Evolutionary conservation across 202 grass and related monocot genomes (phyloP).

Genomic region (Tripidium arundinaceum): DNA sequence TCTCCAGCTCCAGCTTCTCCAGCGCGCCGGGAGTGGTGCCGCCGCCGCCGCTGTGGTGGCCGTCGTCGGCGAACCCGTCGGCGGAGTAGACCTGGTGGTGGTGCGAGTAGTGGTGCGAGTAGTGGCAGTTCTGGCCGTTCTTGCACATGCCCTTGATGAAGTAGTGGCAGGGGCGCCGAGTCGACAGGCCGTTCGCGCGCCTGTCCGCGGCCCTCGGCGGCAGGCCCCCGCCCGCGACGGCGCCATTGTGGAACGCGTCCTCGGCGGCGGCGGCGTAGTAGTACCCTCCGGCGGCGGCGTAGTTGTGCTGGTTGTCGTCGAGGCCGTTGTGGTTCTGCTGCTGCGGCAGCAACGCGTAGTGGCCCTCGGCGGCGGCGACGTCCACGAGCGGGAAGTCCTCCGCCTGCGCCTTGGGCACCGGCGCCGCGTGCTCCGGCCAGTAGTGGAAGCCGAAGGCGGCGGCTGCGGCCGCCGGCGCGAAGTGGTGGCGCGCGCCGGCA

Average conservation of each 20-base stretch:
- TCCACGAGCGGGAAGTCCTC: conserved; percentile 8
- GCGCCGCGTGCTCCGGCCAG: conserved; percentile 36
- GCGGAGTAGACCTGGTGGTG: conserved; percentile 29
- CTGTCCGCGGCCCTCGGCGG: not conserved
- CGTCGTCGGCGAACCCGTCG: not conserved
- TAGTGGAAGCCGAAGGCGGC: conserved; percentile 29
- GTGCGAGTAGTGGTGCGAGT: conserved; percentile 54
- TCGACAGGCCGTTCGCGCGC: conserved; percentile 4
- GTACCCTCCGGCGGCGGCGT: conserved; percentile 17
- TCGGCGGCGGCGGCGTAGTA: conserved; percentile 7
- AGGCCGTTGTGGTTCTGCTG: conserved; percentile 15
- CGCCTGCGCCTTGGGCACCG: not conserved
- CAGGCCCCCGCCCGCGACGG: not conserved
- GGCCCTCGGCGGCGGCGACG: not conserved
- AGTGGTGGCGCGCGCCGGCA: conserved; percentile 7
- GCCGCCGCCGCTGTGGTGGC: not conserved
- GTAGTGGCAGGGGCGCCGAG: conserved; percentile 60
- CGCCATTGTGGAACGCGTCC: conserved; percentile 3
- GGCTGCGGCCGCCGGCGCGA: conserved; percentile 10
- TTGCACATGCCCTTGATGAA: conserved; percentile 76
- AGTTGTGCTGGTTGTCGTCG: conserved; percentile 19
- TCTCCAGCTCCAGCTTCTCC: conserved; percentile 57
- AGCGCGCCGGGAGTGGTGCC: conserved; percentile 25
- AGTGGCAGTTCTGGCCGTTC: conserved; percentile 69
- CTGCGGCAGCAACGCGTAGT: conserved; percentile 22